A percentile compares a stretch with the other conserved stretches of the same genome.
Evolutionary conservation across 2,329 filamentous ascomycete genomes (phyloP).

Genomic region (Ceratocystis albifundus): DNA sequence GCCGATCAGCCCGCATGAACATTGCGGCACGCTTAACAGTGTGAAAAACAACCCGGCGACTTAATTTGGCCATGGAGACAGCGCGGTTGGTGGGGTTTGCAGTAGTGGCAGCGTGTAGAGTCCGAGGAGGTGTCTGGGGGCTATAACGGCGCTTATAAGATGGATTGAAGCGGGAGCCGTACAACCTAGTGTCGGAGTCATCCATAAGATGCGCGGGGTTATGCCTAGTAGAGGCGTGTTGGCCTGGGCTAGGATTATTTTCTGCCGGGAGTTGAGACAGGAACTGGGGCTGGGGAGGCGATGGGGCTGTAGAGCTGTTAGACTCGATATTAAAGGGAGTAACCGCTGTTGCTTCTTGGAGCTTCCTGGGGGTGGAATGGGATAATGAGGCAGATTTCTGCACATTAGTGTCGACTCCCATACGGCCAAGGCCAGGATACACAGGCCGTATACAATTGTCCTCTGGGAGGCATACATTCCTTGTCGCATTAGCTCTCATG

Average conservation of each 20-base stretch:
- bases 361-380: too few relatives aligned
- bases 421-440: not conserved
- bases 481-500: not conserved
- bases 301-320: not conserved
- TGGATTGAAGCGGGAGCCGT: slow-evolving; percentile 17
- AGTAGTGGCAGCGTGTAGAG: not conserved
- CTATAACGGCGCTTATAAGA: not conserved
- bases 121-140: not conserved
- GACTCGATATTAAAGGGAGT: too few relatives aligned
- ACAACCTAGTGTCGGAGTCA: not conserved
- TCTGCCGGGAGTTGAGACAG: too few relatives aligned
- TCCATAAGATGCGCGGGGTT: not conserved
- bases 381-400: too few relatives aligned
- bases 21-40: not conserved
- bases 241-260: not conserved
- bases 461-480: too few relatives aligned
- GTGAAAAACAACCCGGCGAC: not conserved
- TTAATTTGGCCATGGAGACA: not conserved
- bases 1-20: slow-evolving; percentile 12
- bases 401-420: too few relatives aligned
- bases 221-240: not conserved
- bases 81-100: too few relatives aligned
- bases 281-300: not conserved
- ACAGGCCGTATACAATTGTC: not conserved
- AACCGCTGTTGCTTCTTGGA: too few relatives aligned